Evolutionary conservation across 805 yeast species (phyloP), one percentile per base, ranked within the genome.

Genomic region (Brettanomyces anomalus): DNA sequence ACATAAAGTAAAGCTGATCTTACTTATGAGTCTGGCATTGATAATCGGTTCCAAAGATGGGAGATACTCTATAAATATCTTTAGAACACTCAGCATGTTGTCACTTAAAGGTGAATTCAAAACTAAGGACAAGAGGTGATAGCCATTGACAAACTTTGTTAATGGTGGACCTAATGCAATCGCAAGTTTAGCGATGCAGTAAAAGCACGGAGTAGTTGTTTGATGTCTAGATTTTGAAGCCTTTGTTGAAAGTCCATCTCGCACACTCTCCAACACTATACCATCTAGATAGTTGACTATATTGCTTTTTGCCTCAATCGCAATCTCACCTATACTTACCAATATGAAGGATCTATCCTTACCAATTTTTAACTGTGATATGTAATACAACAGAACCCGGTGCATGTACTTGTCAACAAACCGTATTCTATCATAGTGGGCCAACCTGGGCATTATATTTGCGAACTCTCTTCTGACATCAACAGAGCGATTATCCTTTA

Each of bases 141-240:
- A 95, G 47, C 81, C 74, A 49, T 87, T 89, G 43, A 93, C 65
- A 57, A 86, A 88, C 56, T 90, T 93, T 0, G 96, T 85, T 43
- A 90, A 67, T 0, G 96, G 95, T 11, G 96, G 94, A 0, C 97
- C 97, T 14, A 90, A 86, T 0, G 97, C 90, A 20, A 74, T 72
- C 0, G 96, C 89, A 32, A 93, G 65, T 62, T 86, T 84, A 0
- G 94, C 86, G 36, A 90, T 72, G 58, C 97, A 93, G 52, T 84
- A 85, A 54, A 89, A 90, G 17, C 90, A 76, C 1, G 95, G 88
- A 0, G 85, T 82, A 50, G 86, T 95, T 36, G 83, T 78, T 39
- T 83, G 88, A 55, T 78, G 81, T 45, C 89, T 71, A 3, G 70
- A 61, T 48, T 78, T 76, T 28, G 76, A 70, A n/a, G 68, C 65